Base-by-base conservation (phyloP, 805 yeast species). In the Pichia ethanolica region DNA sequence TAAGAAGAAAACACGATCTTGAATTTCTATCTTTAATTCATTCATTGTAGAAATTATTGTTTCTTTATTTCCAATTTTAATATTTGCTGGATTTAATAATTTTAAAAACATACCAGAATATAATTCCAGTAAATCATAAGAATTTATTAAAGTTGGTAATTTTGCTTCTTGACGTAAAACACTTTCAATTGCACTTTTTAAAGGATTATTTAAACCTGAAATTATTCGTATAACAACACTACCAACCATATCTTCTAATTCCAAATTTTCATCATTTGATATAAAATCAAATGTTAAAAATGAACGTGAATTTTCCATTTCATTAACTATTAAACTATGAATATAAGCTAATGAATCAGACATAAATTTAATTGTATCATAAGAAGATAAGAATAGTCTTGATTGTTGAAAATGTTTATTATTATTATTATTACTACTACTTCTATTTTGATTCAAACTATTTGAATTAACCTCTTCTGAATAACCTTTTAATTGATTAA, bases 331-430 rank as follows among this genome's bases (percentile, higher is more conserved):
- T 5, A 87, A 75, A 1, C 90, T 79, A 62, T 93, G 97, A 2
- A 89, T 75, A 70, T 86, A 86, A 0, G 98, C 98, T 37, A 93
- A 69, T 34, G 93, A 74, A 62, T 89, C 97, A 28, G 97, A 95
- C 14, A 88, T 71, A 55, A 82, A 90, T 48, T 96, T 72, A 28
- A 82, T 71, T 1, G 97, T 86, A 62, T 91, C 96, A 62, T 85
- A 85, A 0, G 86, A 83, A 8, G 83, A 77, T 41, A 83, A 67
- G 33, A 79, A 74, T 26, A 88, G 39, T 20, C 37, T 37, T 5
- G 43, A 32, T 26, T 28, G 32, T 8, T 33, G 20, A 10, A 20
- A 71, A 0, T 89, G 86, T 43, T 46, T 57, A 39, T 32, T 56
- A 26, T 25, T 14, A 11, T 14, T 25, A 11, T 39, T 39, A 12